Evolutionary conservation across 2,329 filamentous ascomycete genomes (phyloP), one percentile per base, ranked within the genome.

Genomic region (Alternaria ventricosa): DNA sequence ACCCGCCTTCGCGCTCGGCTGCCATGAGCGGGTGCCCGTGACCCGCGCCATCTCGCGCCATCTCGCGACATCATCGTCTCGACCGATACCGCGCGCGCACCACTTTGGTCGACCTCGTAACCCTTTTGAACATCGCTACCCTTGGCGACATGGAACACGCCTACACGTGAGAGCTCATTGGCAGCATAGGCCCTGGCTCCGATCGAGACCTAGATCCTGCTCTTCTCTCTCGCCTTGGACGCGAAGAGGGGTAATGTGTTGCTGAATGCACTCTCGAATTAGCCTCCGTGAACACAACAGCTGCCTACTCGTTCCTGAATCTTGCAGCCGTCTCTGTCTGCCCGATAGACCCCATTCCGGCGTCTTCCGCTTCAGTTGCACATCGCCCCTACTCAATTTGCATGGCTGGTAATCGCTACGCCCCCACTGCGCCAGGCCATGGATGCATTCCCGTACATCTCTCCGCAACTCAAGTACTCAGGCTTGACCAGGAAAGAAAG

Each of bases 361-460:
- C 47, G 23, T 57, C 56, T 63, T 49, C 58, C 49, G 55, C 59
- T 45, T 45, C 43, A 33, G 45, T 36, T 60, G 55, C 59, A 63
- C 28, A 36, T 66, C 54, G 61, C 64, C 28, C 63, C 60, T 67
- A 54, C 64, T 63, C 45, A 45, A 67, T 58, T 54, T 54, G 64
- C 61, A 63, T 41, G 46, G 64, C 64, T 60, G 61, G 64, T 36
- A 46, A 58, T 23, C 49, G 45, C 50, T 50, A n/a, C 50, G 47
- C 41, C 20, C 49, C 27, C 30, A 33, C 60, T 45, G 44, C 45
- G 44, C 44, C 53, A 41, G 22, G 51, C 41, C 56, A 65, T 63
- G 61, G 61, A 63, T 13, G 45, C 57, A 10, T 63, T 63, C 36
- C 57, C 61, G 9, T 63, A 60, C 23, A 56, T 63, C 10, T 30